Base-by-base conservation (phyloP, 225 moss, liverwort and hornwort genomes). In the Straminergon stramineum region DNA sequence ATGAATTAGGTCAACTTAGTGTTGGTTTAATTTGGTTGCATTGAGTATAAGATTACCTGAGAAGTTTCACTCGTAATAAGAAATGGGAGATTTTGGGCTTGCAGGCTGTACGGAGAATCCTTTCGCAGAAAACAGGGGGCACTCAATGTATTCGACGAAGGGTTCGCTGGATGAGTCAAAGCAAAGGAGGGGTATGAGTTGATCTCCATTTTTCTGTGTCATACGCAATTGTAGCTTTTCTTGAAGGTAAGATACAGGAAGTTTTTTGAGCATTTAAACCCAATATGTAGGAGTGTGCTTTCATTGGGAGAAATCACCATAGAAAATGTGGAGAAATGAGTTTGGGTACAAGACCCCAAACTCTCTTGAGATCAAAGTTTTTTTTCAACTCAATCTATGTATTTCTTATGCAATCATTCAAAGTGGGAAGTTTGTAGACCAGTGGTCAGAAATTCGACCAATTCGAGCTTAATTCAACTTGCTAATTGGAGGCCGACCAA, bases 121-220 rank as follows among this genome's bases (percentile, higher is more conserved):
- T 84, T 53, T 81, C 60, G 81, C 68, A 73, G 56, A 88, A 55
- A 81, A 55, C 85, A 39, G 60, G 84, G 84, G 84, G 81, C 57
- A 51, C 78, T 15, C 89, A 41, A 89, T 87, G 91, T 70, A 77
- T 87, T 48, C 89, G 69, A 45, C 87, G 17, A 66, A 91, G 87
- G 86, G 84, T 63, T 93, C 86, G 91, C 28, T 91, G 87, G 75
- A 90, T 91, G 88, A 79, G 85, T 90, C 87, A 81, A 89, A 34
- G 7, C 79, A 81, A 85, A 80, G 91, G 88, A 89, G 88, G 84
- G 88, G 91, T 91, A 86, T 9, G 81, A 65, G 57, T 65, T 43
- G 11, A 76, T 84, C 58, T 66, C 67, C 68, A 56, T 67, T 22
- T 48, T 43, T 26, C 15, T 61, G 8, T 90, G 58, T 16, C 61